Base-by-base conservation (phyloP, 345 rosid genomes). In the Nasturtium officinale region DNA sequence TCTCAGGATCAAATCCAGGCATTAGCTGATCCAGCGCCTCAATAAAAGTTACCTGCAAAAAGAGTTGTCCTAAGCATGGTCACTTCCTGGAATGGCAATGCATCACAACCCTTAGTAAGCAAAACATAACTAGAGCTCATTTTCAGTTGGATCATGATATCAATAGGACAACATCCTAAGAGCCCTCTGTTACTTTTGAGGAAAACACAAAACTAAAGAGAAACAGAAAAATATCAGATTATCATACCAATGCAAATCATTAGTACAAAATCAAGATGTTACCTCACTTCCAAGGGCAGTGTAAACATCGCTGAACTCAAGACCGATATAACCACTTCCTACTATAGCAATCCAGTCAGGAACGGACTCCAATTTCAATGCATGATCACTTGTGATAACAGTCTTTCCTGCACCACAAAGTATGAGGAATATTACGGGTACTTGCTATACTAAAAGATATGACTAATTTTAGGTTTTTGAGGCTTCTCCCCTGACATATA, bases 1-100 rank as follows among this genome's bases (percentile, higher is more conserved):
- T 96, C 81, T 96, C 99, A 61, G 99, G 99, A 81, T 96, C 99
- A 86, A 96, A 92, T 72, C 99, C 99, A 71, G 98, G 99, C 98
- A 96, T 96, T 13, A 96, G 88, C 82, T 96, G 98, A 85, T 96
- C 98, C 47, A 96, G 79, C 38, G 98, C 99, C 86, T 96, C 98
- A 74, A 96, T 61, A 72, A 96, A 96, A 30, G 98, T 92, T 57
- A 96, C 99, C 99, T 96, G 56, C 63, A 53, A 5, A 52, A 23
- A 21, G 0, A 3, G 5, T 57, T 43, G 3, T 26, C 28, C 59
- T 7, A 9, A 66, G 35, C 17, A 47, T 65, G 67, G 53, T 74
- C 60, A 67, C 45, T 65, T 50, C 61, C 66, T 37, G 54, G 4
- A 57, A 23, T 65, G 47, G 40, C 17, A 12, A 23, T 58, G 59